Conservation (phyloP, 1,139 yeast genomes). For the Yamadazyma epiphylla region DNA sequence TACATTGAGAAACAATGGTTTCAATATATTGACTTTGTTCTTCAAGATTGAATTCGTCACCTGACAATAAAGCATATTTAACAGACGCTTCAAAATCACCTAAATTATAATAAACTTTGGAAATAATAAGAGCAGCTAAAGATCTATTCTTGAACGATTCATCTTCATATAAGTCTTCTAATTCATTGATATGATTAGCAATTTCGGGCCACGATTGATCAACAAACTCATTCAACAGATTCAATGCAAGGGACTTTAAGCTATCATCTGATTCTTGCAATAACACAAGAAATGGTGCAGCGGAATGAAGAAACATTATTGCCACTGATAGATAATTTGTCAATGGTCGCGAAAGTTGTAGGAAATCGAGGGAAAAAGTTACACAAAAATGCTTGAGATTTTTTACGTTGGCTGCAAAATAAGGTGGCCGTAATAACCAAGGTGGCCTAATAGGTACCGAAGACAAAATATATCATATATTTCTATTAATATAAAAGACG, state of each 20-base stretch:
- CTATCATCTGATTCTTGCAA: slow-evolving; percentile 75
- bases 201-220: slow-evolving; percentile 98
- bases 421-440: no score
- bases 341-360: not conserved
- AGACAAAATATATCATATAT: not conserved
- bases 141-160: slow-evolving; percentile 67
- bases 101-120: slow-evolving; percentile 91
- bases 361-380: not conserved
- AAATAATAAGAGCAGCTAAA: slow-evolving; percentile 87
- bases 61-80: slow-evolving; percentile 83
- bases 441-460: not conserved
- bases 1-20: slow-evolving; percentile 90
- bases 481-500: slow-evolving; percentile 70
- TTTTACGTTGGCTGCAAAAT: no score
- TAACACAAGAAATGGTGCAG: slow-evolving; percentile 88
- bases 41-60: slow-evolving; percentile 72
- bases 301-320: slow-evolving; percentile 62
- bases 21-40: slow-evolving; percentile 81
- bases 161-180: slow-evolving; percentile 89
- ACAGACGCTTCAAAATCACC: slow-evolving; percentile 94
- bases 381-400: not conserved
- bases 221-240: slow-evolving; percentile 75
- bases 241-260: slow-evolving; percentile 80
- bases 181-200: slow-evolving; percentile 83
- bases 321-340: slow-evolving; percentile 2